Evolutionary conservation across 2,329 filamentous ascomycete genomes (phyloP).

Genomic region (Graphium sp.): DNA sequence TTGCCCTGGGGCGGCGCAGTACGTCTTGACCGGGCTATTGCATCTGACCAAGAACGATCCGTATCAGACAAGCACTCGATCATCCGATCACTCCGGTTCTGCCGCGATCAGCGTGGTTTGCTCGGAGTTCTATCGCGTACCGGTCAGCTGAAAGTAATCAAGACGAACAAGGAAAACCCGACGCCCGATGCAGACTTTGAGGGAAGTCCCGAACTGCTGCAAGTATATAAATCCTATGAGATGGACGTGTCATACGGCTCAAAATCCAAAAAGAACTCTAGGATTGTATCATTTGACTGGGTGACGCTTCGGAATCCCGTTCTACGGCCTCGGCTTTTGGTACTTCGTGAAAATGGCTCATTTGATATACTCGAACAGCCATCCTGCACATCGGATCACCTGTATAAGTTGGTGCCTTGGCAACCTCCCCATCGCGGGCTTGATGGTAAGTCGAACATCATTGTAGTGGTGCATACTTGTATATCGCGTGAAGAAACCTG

Average conservation of each 20-base stretch:
- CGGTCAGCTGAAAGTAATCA: constrained; percentile 44
- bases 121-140: constrained; percentile 44
- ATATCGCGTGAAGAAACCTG: no score
- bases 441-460: constrained; percentile 22
- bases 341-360: constrained; percentile 39
- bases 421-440: constrained; percentile 38
- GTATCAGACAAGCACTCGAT: constrained; percentile 38
- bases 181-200: constrained; percentile 13
- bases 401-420: constrained; percentile 46
- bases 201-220: constrained; percentile 26
- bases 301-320: constrained; percentile 38
- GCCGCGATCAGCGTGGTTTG: constrained; percentile 42
- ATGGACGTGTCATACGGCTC: constrained; percentile 42
- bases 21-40: constrained; percentile 37
- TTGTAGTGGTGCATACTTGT: no score
- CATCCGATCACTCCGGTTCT: constrained; percentile 46
- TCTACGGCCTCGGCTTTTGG: constrained; percentile 39
- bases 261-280: constrained; percentile 32
- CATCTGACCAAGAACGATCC: constrained; percentile 32
- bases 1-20: constrained; percentile 46
- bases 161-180: constrained; percentile 36
- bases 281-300: constrained; percentile 54
- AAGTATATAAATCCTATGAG: constrained; percentile 42
- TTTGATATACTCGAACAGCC: constrained; percentile 48
- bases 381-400: constrained; percentile 36